Conservation (phyloP, 2,329 filamentous ascomycete genomes). For the Torrubiella hemipterigena region DNA sequence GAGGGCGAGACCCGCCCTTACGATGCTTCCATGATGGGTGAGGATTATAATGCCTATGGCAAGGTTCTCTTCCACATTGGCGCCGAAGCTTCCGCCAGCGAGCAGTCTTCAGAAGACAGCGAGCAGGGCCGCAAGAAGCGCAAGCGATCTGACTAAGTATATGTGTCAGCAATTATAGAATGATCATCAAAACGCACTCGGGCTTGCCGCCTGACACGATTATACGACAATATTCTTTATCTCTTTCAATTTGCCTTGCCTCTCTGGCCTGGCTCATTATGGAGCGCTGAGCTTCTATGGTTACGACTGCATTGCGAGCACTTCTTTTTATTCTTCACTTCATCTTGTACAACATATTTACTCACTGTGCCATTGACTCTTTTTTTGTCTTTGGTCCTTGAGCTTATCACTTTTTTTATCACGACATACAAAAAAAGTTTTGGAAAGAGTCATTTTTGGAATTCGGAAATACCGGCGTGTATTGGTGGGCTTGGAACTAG, state of each 20-base stretch:
- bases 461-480: slow-evolving; percentile 14
- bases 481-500: slow-evolving; percentile 12
- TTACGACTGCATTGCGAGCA: slow-evolving; percentile 11
- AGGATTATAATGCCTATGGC: slow-evolving; percentile 58
- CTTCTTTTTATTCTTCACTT: slow-evolving; percentile 31
- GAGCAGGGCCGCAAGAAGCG: slow-evolving; percentile 47
- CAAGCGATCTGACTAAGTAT: slow-evolving; percentile 61
- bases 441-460: slow-evolving; percentile 9
- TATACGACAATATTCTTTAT: no score
- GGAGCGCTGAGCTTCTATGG: no score
- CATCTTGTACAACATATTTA: slow-evolving; percentile 23
- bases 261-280: no score
- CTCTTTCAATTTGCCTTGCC: no score
- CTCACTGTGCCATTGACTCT: no score
- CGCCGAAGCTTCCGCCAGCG: slow-evolving; percentile 53
- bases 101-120: slow-evolving; percentile 42
- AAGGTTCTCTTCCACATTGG: slow-evolving; percentile 75
- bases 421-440: slow-evolving; percentile 18
- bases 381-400: no score
- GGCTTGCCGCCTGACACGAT: no score
- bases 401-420: slow-evolving; percentile 12
- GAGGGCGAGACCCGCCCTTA: slow-evolving; percentile 43
- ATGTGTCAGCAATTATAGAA: no score
- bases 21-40: slow-evolving; percentile 33
- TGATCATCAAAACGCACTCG: not conserved